Percentiles rank a stretch among this genome's conserved stretches.
phyloP scores from a whole-genome alignment of 257 asterid genomes.

The Solanum ahanhuiri region DNA sequence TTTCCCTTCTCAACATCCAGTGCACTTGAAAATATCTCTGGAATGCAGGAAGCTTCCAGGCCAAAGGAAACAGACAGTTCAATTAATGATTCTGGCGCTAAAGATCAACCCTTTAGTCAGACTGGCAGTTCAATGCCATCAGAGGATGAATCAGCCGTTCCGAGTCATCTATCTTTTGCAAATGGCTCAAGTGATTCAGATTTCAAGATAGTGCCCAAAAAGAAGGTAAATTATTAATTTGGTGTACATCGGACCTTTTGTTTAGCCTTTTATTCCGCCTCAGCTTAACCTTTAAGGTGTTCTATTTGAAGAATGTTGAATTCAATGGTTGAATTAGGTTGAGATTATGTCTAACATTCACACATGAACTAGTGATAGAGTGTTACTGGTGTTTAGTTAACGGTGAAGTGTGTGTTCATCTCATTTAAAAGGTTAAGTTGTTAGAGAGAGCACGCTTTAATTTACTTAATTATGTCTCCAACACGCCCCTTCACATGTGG shows the following conservation, averaged over 20 bases:
- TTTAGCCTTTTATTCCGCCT: not conserved
- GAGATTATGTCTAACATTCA: conserved; percentile 10
- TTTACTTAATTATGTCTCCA: not conserved
- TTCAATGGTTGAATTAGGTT: not conserved
- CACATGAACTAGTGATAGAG: conserved; percentile 9
- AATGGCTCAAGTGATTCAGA: conserved; percentile 25
- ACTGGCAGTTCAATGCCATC: conserved; percentile 31
- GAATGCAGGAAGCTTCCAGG: conserved; percentile 18
- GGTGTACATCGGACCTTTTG: not conserved
- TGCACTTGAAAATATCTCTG: conserved; percentile 18
- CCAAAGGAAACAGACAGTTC: conserved; percentile 16
- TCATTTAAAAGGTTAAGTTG: not conserved
- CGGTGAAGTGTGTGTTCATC: conserved; percentile 10
- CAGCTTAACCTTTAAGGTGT: not conserved
- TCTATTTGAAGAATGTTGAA: conserved; percentile 8
- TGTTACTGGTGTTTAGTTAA: not conserved
- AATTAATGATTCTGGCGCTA: conserved; percentile 18
- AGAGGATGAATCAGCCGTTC: conserved; percentile 25
- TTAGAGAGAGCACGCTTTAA: not conserved
- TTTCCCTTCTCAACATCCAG: conserved; percentile 36
- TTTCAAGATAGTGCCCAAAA: conserved; percentile 19
- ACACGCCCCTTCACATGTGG: not conserved
- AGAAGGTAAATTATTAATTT: conserved; percentile 24
- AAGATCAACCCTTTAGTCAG: conserved; percentile 16
- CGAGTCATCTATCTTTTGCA: conserved; percentile 18